These are phyloP conservation scores for Trifolium subterraneum DNA, from an alignment of 306 rosid genomes.

Conservation along the genomic window DNA sequence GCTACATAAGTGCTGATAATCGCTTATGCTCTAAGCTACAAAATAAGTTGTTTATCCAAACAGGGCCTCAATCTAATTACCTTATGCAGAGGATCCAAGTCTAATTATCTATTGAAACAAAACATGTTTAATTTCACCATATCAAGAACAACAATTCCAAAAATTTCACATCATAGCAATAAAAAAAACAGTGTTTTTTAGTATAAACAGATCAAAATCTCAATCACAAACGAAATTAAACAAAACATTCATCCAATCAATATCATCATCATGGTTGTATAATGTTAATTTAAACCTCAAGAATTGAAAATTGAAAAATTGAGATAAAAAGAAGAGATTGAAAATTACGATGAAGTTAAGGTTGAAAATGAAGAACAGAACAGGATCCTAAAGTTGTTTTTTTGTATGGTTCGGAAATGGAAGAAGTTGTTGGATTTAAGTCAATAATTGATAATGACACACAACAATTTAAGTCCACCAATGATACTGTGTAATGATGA, in stretches of 20 bases:
- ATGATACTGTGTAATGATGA: neutral
- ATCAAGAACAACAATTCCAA: neutral
- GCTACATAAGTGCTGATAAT: too few species aligned
- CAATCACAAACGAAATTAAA: neutral
- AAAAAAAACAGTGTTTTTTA: neutral
- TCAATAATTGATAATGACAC: neutral
- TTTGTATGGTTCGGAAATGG: neutral
- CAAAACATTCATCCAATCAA: neutral
- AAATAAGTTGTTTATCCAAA: neutral
- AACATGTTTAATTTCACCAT: neutral
- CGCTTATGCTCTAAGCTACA: neutral
- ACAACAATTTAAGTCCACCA: neutral
- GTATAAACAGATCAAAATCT: constrained; percentile 12
- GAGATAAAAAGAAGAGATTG: neutral
- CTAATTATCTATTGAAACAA: neutral
- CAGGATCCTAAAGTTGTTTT: neutral
- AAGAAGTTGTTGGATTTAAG: neutral
- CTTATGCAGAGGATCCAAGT: neutral
- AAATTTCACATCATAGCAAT: neutral
- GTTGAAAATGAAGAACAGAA: constrained; percentile 6
- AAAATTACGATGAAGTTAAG: constrained; percentile 5
- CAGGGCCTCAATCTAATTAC: neutral
- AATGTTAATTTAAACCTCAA: neutral
- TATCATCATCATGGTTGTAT: neutral
- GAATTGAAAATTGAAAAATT: neutral